Evolutionary conservation across 345 rosid genomes (phyloP).

Genomic region (Salix exigua): DNA sequence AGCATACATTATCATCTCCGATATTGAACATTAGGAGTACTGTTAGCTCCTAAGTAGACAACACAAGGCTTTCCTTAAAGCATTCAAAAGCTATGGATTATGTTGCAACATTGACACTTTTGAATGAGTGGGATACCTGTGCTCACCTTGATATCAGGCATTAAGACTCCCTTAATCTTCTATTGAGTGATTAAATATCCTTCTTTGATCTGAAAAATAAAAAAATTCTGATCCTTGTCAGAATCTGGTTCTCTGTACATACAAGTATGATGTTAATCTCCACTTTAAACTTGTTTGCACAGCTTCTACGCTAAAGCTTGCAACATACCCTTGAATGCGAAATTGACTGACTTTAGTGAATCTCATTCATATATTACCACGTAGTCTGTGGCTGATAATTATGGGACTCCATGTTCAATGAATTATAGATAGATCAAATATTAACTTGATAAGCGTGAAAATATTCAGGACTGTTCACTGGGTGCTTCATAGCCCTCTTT

Average conservation of each 20-base stretch:
- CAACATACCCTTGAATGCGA: neutral
- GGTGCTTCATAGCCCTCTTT: conserved; percentile 83
- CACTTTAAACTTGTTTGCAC: neutral
- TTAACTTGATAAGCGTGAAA: conserved; percentile 11
- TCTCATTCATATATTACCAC: neutral
- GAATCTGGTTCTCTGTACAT: neutral
- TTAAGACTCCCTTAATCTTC: neutral
- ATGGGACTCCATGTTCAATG: neutral
- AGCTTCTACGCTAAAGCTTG: neutral
- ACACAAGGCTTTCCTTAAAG: neutral
- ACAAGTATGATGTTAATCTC: neutral
- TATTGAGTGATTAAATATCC: neutral
- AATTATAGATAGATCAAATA: neutral
- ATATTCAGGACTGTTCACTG: conserved; percentile 79
- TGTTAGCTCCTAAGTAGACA: conserved; percentile 6
- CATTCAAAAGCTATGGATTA: neutral
- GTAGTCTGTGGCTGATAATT: neutral
- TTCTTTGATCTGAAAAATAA: neutral
- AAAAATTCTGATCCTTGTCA: neutral
- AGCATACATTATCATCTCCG: conserved; percentile 25
- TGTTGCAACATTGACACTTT: conserved; percentile 5
- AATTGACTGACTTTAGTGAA: neutral
- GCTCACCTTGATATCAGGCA: conserved; percentile 3
- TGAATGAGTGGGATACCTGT: neutral
- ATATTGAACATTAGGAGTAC: conserved; percentile 12